Percentiles rank a stretch among this genome's conserved stretches.
phyloP scores from a whole-genome alignment of 805 yeast genomes.

The Blastobotrys peoriensis region DNA sequence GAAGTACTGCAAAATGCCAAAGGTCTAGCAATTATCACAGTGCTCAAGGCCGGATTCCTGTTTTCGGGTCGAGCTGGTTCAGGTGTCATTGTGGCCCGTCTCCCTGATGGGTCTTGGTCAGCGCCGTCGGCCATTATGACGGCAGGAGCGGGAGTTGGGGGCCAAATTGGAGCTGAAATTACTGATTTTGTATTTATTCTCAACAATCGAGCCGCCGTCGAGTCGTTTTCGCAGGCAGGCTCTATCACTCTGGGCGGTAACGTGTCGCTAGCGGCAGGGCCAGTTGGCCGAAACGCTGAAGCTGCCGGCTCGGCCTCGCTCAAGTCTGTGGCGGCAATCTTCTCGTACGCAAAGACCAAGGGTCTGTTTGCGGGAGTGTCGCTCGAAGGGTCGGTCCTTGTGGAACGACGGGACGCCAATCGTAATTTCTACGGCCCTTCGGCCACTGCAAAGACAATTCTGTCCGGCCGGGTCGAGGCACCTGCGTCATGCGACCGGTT shows the following conservation, averaged over 20 bases:
- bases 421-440: slow-evolving; percentile 86
- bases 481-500: slow-evolving; percentile 88
- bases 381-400: slow-evolving; percentile 88
- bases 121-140: slow-evolving; percentile 94
- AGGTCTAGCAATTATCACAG: slow-evolving; percentile 88
- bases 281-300: slow-evolving; percentile 94
- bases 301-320: slow-evolving; percentile 93
- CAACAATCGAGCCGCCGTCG: slow-evolving; percentile 82
- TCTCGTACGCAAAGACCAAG: slow-evolving; percentile 90
- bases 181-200: slow-evolving; percentile 94
- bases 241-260: slow-evolving; percentile 94
- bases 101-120: slow-evolving; percentile 95
- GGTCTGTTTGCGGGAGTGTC: slow-evolving; percentile 98
- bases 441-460: slow-evolving; percentile 81
- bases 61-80: slow-evolving; percentile 98
- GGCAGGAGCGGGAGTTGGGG: slow-evolving; percentile 99
- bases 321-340: slow-evolving; percentile 81
- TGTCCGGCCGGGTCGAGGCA: slow-evolving; percentile 82
- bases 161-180: slow-evolving; percentile 92
- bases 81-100: slow-evolving; percentile 87
- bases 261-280: slow-evolving; percentile 94
- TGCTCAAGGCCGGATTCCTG: slow-evolving; percentile 92
- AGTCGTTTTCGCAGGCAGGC: slow-evolving; percentile 89
- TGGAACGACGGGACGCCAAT: slow-evolving; percentile 97
- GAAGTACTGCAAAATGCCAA: slow-evolving; percentile 80